Base-by-base conservation (phyloP, 768 basidiomycete species). In the Termitomyces sp. region DNA sequence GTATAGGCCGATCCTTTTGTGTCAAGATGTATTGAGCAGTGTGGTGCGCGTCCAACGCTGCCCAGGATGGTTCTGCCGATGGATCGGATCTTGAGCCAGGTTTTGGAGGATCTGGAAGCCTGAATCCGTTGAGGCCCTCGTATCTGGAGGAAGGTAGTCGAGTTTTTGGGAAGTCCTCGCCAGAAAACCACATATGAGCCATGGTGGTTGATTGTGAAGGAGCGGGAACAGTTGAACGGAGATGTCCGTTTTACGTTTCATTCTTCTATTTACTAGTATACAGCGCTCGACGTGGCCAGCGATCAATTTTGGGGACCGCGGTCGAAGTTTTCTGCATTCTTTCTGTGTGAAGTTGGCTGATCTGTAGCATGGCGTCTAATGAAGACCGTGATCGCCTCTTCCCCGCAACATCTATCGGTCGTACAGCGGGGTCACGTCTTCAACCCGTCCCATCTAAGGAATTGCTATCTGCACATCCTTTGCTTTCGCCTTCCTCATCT, bases 381-480 rank as follows among this genome's bases (percentile, higher is more conserved):
- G 69, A 74, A 54, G 72, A 68, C 40, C 57, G 76, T 56, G 72
- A 69, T 52, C 59, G 55, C 53, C 57, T 61, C 14, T 84, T 84
- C 61, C 83, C 83, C 48, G 69, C 82, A 17, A 74, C 75, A 2
- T 86, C 85, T 35, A 81, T 85, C 54, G 82, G 83, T 19, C 77
- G 83, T 34, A 67, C 72, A 16, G 73, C 77, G 54, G 80, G 82
- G 14, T 63, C 72, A 38, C 68, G 69, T 40, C 65, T 83, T 34
- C 74, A 73, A 35, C 77, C 72, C 48, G 64, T 73, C 7, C 60
- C 75, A 3, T 81, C 82, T 2, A 79, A 80, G 50, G 89, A 90
- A 46, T 69, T 79, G 11, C 70, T 85, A 29, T 71, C 77, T 5
- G 80, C 86, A 0, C 90, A 90, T 62, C 89, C 89, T 4, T 73